Percentiles rank a stretch among this genome's conserved stretches.
phyloP scores from a whole-genome alignment of 495 filamentous ascomycete genomes.

The Trichoderma parareesei region DNA sequence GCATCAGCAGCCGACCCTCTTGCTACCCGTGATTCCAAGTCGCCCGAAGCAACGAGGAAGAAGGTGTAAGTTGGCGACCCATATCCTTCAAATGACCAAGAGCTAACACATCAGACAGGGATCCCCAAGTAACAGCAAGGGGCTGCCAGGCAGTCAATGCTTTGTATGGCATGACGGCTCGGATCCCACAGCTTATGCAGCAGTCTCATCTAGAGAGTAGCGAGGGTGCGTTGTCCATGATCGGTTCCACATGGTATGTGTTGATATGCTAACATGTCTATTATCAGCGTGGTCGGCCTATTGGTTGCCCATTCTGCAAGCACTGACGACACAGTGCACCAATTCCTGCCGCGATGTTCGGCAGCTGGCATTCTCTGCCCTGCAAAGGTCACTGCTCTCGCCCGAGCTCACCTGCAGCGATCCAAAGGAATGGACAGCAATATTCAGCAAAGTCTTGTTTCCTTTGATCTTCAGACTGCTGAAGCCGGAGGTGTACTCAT shows the following conservation, averaged over 20 bases:
- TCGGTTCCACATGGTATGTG: background rate
- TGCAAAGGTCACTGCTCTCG: conserved; percentile 81
- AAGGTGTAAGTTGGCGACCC: background rate
- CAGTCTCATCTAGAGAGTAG: conserved; percentile 86
- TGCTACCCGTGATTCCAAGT: background rate
- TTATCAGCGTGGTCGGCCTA: conserved; percentile 89
- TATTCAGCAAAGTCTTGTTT: conserved; percentile 92
- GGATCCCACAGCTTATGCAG: conserved; percentile 77
- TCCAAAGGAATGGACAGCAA: conserved; percentile 85
- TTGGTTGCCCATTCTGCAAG: conserved; percentile 91
- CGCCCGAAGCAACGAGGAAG: background rate
- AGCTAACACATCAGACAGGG: conserved; percentile 26
- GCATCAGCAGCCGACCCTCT: conserved; percentile 55
- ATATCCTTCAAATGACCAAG: background rate
- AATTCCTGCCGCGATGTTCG: conserved; percentile 95
- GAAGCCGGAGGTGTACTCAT: conserved; percentile 92
- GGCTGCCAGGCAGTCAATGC: conserved; percentile 73
- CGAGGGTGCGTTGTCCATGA: conserved; percentile 50
- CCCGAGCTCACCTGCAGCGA: conserved; percentile 65
- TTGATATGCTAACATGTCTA: conserved; percentile 16
- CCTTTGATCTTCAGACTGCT: conserved; percentile 83
- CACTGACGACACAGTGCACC: conserved; percentile 79
- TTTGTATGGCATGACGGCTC: conserved; percentile 68
- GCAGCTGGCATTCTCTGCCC: conserved; percentile 74
- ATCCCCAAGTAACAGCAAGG: conserved; percentile 67